Percentiles rank a stretch among this genome's conserved stretches.
Conservation (phyloP, 2,329 filamentous ascomycete genomes). For the Fusarium sp. region DNA sequence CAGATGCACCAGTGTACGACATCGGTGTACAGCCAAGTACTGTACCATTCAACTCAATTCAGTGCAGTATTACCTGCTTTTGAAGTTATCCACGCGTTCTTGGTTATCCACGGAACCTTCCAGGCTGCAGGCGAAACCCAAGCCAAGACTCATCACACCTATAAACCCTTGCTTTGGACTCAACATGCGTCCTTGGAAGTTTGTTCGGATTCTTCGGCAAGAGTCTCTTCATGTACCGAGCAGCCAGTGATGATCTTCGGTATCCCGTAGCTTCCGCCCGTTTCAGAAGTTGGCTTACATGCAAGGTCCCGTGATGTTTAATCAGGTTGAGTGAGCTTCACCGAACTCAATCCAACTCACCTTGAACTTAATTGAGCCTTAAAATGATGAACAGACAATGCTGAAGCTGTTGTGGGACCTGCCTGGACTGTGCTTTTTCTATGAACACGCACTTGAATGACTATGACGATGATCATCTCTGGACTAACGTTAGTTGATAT, state of each 20-base stretch:
- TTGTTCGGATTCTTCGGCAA: constrained; percentile 10
- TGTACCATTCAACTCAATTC: not conserved
- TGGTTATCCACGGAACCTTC: constrained; percentile 7
- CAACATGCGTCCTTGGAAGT: constrained; percentile 10
- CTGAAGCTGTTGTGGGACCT: constrained; percentile 24
- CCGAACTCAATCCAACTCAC: not conserved
- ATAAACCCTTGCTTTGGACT: constrained; percentile 6
- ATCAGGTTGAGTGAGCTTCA: not conserved
- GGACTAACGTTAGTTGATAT: not conserved
- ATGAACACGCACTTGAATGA: constrained; percentile 5
- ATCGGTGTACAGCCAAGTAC: not conserved
- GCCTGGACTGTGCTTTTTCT: constrained; percentile 11
- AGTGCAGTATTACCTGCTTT: not conserved
- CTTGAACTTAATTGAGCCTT: not conserved
- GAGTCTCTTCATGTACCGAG: constrained; percentile 7
- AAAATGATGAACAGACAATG: constrained; percentile 9
- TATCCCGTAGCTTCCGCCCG: constrained; percentile 10
- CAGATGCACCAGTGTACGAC: constrained; percentile 9
- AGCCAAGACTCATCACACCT: not conserved
- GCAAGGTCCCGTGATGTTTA: not conserved
- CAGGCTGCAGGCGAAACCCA: constrained; percentile 5
- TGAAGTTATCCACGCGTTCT: constrained; percentile 10
- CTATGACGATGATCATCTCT: constrained; percentile 15
- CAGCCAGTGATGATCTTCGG: constrained; percentile 19
- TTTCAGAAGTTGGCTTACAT: not conserved